These are phyloP conservation scores for Zhuliangozyma blackwelliae DNA, from an alignment of 1,139 yeast genomes.

Conservation along the genomic window DNA sequence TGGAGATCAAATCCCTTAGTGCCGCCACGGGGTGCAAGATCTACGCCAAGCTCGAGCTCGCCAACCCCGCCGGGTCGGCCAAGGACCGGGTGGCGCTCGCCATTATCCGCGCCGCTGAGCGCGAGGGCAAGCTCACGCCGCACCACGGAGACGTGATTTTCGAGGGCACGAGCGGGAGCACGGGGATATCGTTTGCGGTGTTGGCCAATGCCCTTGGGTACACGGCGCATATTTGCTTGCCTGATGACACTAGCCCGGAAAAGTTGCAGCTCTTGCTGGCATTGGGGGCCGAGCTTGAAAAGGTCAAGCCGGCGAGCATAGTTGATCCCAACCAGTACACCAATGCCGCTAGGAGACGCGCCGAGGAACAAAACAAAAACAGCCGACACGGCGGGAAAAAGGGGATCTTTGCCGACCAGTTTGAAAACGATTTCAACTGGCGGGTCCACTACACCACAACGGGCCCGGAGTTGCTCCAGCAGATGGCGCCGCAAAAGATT, in stretches of 20 bases:
- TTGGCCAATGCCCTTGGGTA: conserved; percentile 86
- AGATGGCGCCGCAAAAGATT: conserved; percentile 45
- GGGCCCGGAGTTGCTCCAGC: conserved; percentile 84
- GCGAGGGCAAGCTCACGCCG: conserved; percentile 53
- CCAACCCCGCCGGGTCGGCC: conserved; percentile 94
- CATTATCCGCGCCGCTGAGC: conserved; percentile 68
- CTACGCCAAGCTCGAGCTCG: conserved; percentile 80
- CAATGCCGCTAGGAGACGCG: conserved; percentile 73
- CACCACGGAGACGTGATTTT: conserved; percentile 59
- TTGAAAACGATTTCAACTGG: conserved; percentile 93
- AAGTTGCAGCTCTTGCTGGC: conserved; percentile 66
- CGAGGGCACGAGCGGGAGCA: conserved; percentile 95
- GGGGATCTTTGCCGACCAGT: conserved; percentile 92
- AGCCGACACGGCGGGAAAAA: conserved; percentile 13
- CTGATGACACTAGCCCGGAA: conserved; percentile 88
- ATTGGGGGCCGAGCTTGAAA: conserved; percentile 82
- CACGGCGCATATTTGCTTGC: conserved; percentile 86
- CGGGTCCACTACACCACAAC: conserved; percentile 73
- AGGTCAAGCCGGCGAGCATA: conserved; percentile 91
- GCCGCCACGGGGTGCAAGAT: conserved; percentile 73
- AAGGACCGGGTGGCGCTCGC: conserved; percentile 92
- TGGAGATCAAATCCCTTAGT: conserved; percentile 74
- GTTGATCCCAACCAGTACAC: conserved; percentile 93
- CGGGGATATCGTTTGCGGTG: conserved; percentile 91
- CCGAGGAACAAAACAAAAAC: conserved; percentile 41